Evolutionary conservation across 2,329 filamentous ascomycete genomes (phyloP).

Genomic region (Botrytis pseudocinerea): DNA sequence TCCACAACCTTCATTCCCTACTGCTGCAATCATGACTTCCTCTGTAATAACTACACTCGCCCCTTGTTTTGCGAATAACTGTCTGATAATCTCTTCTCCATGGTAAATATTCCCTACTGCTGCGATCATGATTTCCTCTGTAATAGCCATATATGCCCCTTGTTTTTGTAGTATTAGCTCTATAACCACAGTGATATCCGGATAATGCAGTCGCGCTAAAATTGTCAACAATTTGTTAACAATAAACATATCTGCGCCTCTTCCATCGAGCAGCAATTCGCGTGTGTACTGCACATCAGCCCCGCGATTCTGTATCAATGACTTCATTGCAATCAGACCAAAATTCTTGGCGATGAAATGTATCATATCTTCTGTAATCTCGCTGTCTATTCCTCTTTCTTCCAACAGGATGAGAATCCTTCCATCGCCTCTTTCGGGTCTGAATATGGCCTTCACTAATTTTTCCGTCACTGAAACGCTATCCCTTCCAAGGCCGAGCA

Average conservation of each 20-base stretch:
- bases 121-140: not conserved
- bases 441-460: not conserved
- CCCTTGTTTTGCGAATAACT: too few relatives aligned
- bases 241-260: not conserved
- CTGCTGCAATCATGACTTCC: not conserved
- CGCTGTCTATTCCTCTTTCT: not conserved
- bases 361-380: not conserved
- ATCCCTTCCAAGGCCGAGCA: not conserved
- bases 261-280: not conserved
- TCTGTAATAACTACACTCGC: too few relatives aligned
- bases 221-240: not conserved
- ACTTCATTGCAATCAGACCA: not conserved
- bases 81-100: not conserved
- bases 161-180: not conserved
- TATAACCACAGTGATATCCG: not conserved
- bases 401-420: not conserved
- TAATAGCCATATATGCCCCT: too few relatives aligned
- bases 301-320: not conserved
- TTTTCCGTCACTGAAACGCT: not conserved
- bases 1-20: too few relatives aligned
- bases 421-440: not conserved
- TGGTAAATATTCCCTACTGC: accelerated
- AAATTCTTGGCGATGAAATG: not conserved
- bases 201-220: not conserved
- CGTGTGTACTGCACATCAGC: not conserved